Evolutionary conservation across 352 stramenopile species (phyloP).

Genomic region (Globisporangium solare): DNA sequence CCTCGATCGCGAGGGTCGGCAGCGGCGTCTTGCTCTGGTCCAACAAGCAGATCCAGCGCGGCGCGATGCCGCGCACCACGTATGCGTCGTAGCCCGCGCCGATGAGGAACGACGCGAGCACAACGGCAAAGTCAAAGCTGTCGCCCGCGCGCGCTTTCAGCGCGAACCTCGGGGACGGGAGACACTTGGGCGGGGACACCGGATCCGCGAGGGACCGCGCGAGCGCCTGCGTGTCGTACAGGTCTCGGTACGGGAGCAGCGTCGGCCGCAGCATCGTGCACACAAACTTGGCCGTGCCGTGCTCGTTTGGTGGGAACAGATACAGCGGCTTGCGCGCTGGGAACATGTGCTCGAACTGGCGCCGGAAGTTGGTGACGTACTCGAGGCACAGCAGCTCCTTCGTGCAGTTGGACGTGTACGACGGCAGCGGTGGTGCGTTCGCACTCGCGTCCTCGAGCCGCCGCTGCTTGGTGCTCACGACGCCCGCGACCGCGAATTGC

Average conservation of each 20-base stretch:
- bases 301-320: conserved; percentile 90
- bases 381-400: conserved; percentile 93
- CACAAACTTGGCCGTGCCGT: conserved; percentile 91
- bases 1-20: conserved; percentile 49
- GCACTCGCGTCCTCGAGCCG: conserved; percentile 59
- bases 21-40: conserved; percentile 85
- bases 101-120: conserved; percentile 90
- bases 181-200: conserved; percentile 52
- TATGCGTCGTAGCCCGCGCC: conserved; percentile 94
- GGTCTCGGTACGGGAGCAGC: conserved; percentile 85
- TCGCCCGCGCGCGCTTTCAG: conserved; percentile 88
- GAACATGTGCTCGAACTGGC: conserved; percentile 89
- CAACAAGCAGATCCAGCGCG: conserved; percentile 86
- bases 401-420: conserved; percentile 60
- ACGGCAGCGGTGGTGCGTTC: conserved; percentile 18
- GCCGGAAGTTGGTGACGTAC: conserved; percentile 90
- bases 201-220: conserved; percentile 88
- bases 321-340: conserved; percentile 68
- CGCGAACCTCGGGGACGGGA: conserved; percentile 85
- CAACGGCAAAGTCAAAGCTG: conserved; percentile 89
- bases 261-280: conserved; percentile 93
- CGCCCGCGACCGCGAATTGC: conserved; percentile 70
- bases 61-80: conserved; percentile 87
- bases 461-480: conserved; percentile 81
- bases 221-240: conserved; percentile 89